phyloP scores from a whole-genome alignment of 1,139 yeast genomes.

The Geotrichum citri-aurantii region DNA sequence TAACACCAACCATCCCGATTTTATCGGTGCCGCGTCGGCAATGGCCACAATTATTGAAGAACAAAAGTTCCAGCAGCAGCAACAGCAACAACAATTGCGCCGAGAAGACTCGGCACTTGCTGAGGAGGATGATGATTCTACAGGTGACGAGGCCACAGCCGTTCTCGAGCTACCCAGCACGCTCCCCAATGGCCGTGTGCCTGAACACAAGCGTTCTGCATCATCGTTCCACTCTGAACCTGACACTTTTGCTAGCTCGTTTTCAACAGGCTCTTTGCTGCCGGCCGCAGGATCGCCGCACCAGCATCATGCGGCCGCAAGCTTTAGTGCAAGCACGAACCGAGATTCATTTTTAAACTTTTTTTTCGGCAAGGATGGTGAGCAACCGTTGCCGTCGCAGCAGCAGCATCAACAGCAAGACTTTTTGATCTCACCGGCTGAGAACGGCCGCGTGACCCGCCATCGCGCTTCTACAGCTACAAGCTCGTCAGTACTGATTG shows the following conservation, averaged over 20 bases:
- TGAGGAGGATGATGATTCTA: constrained; percentile 8
- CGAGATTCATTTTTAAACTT: constrained; percentile 82
- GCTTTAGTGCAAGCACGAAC: neutral
- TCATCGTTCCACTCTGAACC: neutral
- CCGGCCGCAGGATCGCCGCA: neutral
- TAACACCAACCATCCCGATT: constrained; percentile 94
- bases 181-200: neutral
- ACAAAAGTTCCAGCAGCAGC: constrained; percentile 32
- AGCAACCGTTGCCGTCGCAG: neutral
- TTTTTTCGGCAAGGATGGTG: constrained; percentile 77
- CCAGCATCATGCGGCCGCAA: neutral
- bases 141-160: neutral
- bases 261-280: constrained; percentile 4
- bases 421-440: neutral
- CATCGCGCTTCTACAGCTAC: neutral
- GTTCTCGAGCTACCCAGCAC: neutral
- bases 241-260: neutral
- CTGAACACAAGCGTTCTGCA: neutral
- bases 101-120: constrained; percentile 17
- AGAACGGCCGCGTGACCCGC: neutral
- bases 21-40: constrained; percentile 93
- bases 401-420: neutral
- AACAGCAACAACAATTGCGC: constrained; percentile 20
- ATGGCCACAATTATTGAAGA: constrained; percentile 85
- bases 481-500: neutral